Conservation (phyloP, 306 rosid species). For the Abrus pulchellus region DNA sequence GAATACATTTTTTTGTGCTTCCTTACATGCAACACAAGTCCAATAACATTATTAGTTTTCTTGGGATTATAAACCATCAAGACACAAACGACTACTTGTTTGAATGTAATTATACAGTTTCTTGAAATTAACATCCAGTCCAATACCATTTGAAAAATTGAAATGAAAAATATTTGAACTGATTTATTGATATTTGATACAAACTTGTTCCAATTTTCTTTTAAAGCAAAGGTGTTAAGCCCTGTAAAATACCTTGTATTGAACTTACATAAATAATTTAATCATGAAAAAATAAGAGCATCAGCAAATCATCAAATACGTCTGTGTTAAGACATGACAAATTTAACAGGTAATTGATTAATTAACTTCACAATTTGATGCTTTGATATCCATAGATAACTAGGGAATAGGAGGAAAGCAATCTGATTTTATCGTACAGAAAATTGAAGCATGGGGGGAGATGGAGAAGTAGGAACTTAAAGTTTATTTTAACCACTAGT, state of each 20-base stretch:
- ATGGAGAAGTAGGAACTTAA: neutral
- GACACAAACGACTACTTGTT: slow-evolving; percentile 8
- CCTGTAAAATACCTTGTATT: neutral
- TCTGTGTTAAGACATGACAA: slow-evolving; percentile 26
- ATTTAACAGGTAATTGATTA: neutral
- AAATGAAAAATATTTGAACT: slow-evolving; percentile 10
- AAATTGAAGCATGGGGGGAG: slow-evolving; percentile 2
- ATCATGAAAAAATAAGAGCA: neutral
- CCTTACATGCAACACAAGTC: neutral
- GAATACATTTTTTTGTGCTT: slow-evolving; percentile 9
- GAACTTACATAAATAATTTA: slow-evolving; percentile 6
- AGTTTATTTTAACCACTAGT: slow-evolving; percentile 24
- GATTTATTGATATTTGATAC: slow-evolving; percentile 3
- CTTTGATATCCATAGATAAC: neutral
- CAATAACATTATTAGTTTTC: neutral
- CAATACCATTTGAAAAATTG: slow-evolving; percentile 24
- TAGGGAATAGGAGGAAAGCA: neutral
- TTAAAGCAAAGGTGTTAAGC: neutral
- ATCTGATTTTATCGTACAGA: slow-evolving; percentile 5
- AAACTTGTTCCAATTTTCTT: slow-evolving; percentile 11
- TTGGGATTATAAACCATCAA: neutral
- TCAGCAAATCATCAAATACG: slow-evolving; percentile 18
- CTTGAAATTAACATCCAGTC: neutral
- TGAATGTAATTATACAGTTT: slow-evolving; percentile 13
- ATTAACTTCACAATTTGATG: slow-evolving; percentile 10